These are phyloP conservation scores for Pythium brassicae DNA, from an alignment of 352 stramenopile species.

Conservation along the genomic window DNA sequence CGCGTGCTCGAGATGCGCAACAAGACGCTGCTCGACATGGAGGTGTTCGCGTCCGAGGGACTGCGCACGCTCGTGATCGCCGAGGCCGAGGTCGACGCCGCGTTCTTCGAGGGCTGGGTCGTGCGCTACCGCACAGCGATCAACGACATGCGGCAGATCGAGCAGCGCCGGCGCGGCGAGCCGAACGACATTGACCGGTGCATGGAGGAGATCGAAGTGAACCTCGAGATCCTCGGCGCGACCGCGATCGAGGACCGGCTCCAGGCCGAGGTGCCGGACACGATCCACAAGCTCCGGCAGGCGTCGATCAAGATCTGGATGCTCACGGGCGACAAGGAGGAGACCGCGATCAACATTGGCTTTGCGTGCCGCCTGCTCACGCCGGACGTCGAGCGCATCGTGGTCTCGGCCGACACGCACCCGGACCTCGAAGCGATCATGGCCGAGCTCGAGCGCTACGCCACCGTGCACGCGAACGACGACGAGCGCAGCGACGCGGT, in stretches of 20 bases:
- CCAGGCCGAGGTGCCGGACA: conserved; percentile 88
- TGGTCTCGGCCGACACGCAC: conserved; percentile 79
- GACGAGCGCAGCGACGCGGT: background rate
- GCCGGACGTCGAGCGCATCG: conserved; percentile 88
- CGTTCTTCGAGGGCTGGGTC: conserved; percentile 67
- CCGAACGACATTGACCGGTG: conserved; percentile 75
- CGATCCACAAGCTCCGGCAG: conserved; percentile 89
- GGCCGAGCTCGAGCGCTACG: conserved; percentile 55
- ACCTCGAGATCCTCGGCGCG: conserved; percentile 85
- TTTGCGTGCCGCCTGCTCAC: conserved; percentile 90
- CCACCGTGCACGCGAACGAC: conserved; percentile 11
- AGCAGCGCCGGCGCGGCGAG: conserved; percentile 64
- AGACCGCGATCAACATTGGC: conserved; percentile 96
- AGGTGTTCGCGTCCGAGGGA: conserved; percentile 84
- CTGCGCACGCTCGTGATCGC: conserved; percentile 89
- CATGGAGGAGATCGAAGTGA: conserved; percentile 86
- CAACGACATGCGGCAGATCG: conserved; percentile 86
- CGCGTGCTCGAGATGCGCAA: conserved; percentile 46
- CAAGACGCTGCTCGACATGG: conserved; percentile 82
- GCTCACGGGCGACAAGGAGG: conserved; percentile 93
- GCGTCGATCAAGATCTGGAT: conserved; percentile 95
- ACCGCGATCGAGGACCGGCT: conserved; percentile 95
- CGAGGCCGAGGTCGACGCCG: conserved; percentile 43
- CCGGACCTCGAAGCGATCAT: conserved; percentile 59
- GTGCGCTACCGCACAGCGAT: conserved; percentile 64